Conservation (phyloP, 495 filamentous ascomycete genomes). For the Penicillium mononematosum region DNA sequence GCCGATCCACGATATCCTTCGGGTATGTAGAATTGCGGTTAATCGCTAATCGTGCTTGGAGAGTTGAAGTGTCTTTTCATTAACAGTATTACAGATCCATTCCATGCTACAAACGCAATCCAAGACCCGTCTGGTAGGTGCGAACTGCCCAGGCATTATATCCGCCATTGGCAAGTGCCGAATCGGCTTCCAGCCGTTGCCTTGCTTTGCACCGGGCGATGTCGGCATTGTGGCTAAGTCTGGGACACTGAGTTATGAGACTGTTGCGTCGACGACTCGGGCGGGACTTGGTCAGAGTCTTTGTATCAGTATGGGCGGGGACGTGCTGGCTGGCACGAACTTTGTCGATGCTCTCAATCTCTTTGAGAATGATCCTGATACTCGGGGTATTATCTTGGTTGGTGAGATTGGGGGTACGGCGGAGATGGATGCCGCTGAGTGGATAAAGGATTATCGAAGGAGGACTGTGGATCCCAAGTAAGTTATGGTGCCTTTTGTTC, state of each 20-base stretch:
- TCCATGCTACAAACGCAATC: constrained; percentile 79
- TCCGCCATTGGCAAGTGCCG: constrained; percentile 77
- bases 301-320: constrained; percentile 85
- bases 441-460: constrained; percentile 67
- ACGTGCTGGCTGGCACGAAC: constrained; percentile 78
- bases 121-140: constrained; percentile 75
- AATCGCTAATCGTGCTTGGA: neutral
- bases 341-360: constrained; percentile 74
- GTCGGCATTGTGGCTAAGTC: constrained; percentile 87
- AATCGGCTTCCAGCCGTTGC: constrained; percentile 83
- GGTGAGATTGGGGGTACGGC: constrained; percentile 84
- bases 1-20: constrained; percentile 79
- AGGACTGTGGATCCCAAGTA: constrained; percentile 65
- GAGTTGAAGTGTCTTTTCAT: neutral
- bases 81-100: constrained; percentile 55
- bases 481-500: constrained; percentile 21
- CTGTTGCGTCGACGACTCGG: constrained; percentile 77
- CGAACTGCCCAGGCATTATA: constrained; percentile 87
- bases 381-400: constrained; percentile 77
- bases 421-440: constrained; percentile 79
- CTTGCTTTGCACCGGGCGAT: constrained; percentile 69
- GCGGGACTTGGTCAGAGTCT: constrained; percentile 83
- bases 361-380: constrained; percentile 72
- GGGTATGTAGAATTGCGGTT: constrained; percentile 44
- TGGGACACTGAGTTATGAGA: constrained; percentile 85